Evolutionary conservation across 1,284 basidiomycete species (phyloP).

Genomic region (Mycena citricolor): DNA sequence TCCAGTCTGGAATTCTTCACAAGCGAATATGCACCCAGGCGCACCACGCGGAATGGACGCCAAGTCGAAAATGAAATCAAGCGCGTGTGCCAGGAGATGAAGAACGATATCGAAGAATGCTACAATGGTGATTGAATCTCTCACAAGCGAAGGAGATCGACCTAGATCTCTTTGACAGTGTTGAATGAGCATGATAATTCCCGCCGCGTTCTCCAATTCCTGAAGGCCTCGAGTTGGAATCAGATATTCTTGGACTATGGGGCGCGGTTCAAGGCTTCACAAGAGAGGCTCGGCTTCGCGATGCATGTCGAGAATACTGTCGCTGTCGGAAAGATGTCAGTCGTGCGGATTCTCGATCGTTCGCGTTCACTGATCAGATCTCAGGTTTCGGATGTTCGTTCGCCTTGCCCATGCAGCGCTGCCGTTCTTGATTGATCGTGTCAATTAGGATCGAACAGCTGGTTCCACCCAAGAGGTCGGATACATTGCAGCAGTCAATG

Average conservation of each 20-base stretch:
- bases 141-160: no score
- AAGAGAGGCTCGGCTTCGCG: constrained; percentile 1
- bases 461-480: no score
- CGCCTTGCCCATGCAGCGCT: no score
- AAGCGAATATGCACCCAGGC: not conserved
- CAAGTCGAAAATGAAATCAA: not conserved
- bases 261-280: constrained; percentile 5
- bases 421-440: no score
- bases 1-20: constrained; percentile 2
- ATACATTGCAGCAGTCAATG: no score
- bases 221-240: not conserved
- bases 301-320: constrained; percentile 5
- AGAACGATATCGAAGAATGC: constrained; percentile 2
- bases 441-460: no score
- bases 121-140: not conserved
- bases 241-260: constrained; percentile 3
- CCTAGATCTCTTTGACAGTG: no score
- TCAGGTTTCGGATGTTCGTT: no score
- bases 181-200: no score
- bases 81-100: not conserved
- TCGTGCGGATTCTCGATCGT: no score
- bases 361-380: no score
- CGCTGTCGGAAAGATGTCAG: constrained; percentile 3
- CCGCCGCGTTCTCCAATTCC: constrained; percentile 3
- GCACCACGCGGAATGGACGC: constrained; percentile 1